Evolutionary conservation across 2,329 filamentous ascomycete species (phyloP), one percentile per base, ranked within the genome.

Genomic region (Sporothrix humicola): DNA sequence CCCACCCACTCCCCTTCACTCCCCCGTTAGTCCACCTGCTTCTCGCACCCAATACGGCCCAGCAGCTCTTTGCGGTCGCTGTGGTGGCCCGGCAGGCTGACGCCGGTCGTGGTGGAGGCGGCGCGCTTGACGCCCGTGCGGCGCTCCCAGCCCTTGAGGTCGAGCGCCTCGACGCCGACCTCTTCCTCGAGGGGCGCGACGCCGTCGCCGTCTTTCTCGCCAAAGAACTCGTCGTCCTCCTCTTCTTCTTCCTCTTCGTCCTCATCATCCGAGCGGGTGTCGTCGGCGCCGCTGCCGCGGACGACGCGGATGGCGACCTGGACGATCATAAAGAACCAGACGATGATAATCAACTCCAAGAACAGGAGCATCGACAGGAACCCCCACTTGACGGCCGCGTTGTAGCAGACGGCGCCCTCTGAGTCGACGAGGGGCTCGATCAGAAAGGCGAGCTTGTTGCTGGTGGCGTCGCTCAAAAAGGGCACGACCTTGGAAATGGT

Each of bases 261-360:
- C 82, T 97, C 94, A 76, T 94, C 93, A 77, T 98, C 95, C 76
- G 93, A 97, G 73, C 96, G 90, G 20, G 90, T 88, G 79, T 99
- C 96, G 76, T 98, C 94, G 5, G 95, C 94, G 46, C 89, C 86
- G 52, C 87, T 88, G 46, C 95, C 95, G 69, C 87, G 88, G 50
- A 98, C 80, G 6, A 98, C 94, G 75, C 91, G 91, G 75, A 92
- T 87, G 26, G 94, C 94, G 2, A 99, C 93, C 73, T 90, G 89
- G 54, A 95, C 82, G 77, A 98, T 97, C 90, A 97, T 92, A 75
- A 86, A 87, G 79, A 98, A 97, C 96, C 96, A 98, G 75, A 85
- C 87, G 50, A 97, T 84, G 46, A 93, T 94, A 71, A 99, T 87
- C 26, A 87, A 84, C 82, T 98, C 94, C 26, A 99, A 86, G 52